phyloP scores from a whole-genome alignment of 257 asterid species.

The Ophiorrhiza pumila region DNA sequence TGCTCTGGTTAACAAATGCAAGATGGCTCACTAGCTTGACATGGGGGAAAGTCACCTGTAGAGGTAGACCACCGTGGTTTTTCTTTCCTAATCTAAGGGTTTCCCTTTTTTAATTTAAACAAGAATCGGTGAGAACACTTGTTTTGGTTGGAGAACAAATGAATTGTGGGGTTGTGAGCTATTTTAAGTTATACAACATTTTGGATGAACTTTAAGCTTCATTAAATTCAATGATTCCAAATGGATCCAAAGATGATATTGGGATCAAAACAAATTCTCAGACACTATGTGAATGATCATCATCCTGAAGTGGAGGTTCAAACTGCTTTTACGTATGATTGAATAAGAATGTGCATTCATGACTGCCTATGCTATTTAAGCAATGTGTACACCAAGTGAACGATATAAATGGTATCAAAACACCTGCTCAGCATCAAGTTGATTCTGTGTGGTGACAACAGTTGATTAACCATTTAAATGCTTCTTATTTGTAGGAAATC shows the following conservation, averaged over 20 bases:
- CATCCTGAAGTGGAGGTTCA: too few species aligned
- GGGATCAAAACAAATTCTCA: background rate
- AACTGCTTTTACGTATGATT: background rate
- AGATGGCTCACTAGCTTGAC: background rate
- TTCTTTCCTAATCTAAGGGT: too few species aligned
- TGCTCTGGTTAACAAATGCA: background rate
- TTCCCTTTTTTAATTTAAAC: background rate
- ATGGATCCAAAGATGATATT: background rate
- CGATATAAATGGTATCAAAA: background rate
- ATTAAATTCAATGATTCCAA: background rate
- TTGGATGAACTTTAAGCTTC: background rate
- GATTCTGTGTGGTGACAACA: background rate
- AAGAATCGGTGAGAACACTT: background rate
- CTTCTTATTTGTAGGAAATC: constrained; percentile 40
- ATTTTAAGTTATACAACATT: background rate
- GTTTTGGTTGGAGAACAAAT: background rate
- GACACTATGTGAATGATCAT: background rate
- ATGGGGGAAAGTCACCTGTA: background rate
- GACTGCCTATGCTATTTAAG: background rate
- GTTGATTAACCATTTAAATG: constrained; percentile 4
- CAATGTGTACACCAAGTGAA: background rate
- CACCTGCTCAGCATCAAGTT: background rate
- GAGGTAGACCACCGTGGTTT: too few species aligned
- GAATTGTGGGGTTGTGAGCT: background rate
- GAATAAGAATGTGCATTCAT: background rate